phyloP scores from a whole-genome alignment of 1,284 basidiomycete genomes.

The Pyrrhoderma lamaoense region DNA sequence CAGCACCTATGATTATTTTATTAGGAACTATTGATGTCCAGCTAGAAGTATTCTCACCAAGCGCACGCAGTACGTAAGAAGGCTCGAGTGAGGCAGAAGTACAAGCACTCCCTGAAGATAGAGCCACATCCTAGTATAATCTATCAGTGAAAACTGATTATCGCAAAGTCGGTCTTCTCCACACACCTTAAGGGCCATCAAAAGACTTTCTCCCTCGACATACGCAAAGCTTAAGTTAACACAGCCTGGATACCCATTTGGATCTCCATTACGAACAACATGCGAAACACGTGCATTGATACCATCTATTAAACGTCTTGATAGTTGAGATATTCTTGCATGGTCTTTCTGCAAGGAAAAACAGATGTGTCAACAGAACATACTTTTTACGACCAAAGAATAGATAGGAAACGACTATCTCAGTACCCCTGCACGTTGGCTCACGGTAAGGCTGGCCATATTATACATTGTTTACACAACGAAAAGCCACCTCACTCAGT shows the following conservation, averaged over 20 bases:
- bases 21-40: conserved; percentile 4
- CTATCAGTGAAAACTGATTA: conserved; percentile 3
- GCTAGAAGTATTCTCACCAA: conserved; percentile 45
- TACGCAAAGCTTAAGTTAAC: conserved; percentile 96
- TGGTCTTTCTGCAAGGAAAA: conserved; percentile 65
- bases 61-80: conserved; percentile 94
- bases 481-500: conserved; percentile 10
- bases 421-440: conserved; percentile 85
- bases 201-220: conserved; percentile 93
- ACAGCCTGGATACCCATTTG: conserved; percentile 84
- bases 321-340: conserved; percentile 66
- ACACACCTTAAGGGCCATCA: conserved; percentile 97
- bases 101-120: conserved; percentile 97
- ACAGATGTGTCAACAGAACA: neutral
- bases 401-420: conserved; percentile 26
- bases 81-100: conserved; percentile 98
- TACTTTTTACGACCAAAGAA: too few species aligned
- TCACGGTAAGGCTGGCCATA: conserved; percentile 53
- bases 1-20: conserved; percentile 52
- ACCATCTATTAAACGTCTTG: conserved; percentile 75
- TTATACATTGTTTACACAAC: conserved; percentile 14
- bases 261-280: conserved; percentile 92
- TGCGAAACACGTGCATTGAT: conserved; percentile 83
- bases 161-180: conserved; percentile 19
- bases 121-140: conserved; percentile 73